phyloP scores from a whole-genome alignment of 345 rosid species.

The Draba incana region DNA sequence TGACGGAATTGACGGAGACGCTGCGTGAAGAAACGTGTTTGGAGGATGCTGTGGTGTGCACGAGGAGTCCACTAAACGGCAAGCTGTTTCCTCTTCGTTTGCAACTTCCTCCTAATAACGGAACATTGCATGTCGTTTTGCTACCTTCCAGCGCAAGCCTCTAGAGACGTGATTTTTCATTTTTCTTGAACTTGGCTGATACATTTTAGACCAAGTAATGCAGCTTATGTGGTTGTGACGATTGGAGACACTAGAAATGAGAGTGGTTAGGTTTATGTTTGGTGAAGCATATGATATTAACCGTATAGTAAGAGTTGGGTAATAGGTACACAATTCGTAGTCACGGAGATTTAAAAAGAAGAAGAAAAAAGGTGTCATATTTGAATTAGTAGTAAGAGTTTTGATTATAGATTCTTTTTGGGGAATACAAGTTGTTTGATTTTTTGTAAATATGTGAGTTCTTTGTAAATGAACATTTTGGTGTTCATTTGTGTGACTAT shows the following conservation, averaged over 20 bases:
- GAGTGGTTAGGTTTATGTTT: conserved; percentile 19
- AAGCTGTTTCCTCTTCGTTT: conserved; percentile 82
- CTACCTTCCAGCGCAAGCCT: conserved; percentile 51
- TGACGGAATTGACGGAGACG: conserved; percentile 68
- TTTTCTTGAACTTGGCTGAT: neutral
- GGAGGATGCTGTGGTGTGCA: conserved; percentile 74
- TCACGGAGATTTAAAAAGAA: neutral
- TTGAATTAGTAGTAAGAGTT: conserved; percentile 25
- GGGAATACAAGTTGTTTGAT: conserved; percentile 3
- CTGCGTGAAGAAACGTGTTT: conserved; percentile 73
- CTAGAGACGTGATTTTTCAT: conserved; percentile 45
- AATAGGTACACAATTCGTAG: conserved; percentile 29
- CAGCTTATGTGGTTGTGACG: neutral
- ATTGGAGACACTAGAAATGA: neutral
- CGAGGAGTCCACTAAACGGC: conserved; percentile 85
- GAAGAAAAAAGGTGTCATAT: neutral
- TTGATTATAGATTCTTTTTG: conserved; percentile 21
- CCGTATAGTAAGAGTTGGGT: conserved; percentile 24
- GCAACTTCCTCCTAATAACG: conserved; percentile 92
- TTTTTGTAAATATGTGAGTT: conserved; percentile 26
- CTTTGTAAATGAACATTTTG: conserved; percentile 16
- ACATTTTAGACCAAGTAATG: conserved; percentile 1
- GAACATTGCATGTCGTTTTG: conserved; percentile 75
- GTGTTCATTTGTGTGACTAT: conserved; percentile 11
- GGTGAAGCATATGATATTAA: conserved; percentile 32